Evolutionary conservation across 164 flowering plant genomes (phyloP).

Genomic region (Magnolia officinalis): DNA sequence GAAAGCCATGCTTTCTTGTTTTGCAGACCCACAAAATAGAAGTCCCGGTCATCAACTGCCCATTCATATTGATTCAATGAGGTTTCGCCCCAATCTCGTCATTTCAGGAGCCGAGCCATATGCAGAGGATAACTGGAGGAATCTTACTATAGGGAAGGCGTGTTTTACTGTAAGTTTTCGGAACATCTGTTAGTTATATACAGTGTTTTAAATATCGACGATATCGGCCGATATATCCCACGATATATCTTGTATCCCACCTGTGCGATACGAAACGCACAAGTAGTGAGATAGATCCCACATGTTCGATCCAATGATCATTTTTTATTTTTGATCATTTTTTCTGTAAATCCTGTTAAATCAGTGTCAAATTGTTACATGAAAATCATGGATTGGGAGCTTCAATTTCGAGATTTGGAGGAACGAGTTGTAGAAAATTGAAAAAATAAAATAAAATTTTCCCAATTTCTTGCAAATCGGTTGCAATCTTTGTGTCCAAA

Average conservation of each 20-base stretch:
- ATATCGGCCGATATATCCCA: background rate
- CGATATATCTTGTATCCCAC: too few relatives aligned
- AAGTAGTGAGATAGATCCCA: too few relatives aligned
- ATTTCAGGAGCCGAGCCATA: slow-evolving; percentile 74
- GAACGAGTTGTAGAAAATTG: too few relatives aligned
- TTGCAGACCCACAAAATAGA: slow-evolving; percentile 29
- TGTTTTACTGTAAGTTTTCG: slow-evolving; percentile 50
- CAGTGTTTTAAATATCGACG: background rate
- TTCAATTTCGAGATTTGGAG: too few relatives aligned
- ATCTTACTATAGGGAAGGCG: slow-evolving; percentile 52
- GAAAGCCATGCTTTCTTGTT: background rate
- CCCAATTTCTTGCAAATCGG: too few relatives aligned
- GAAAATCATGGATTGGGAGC: background rate
- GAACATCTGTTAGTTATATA: background rate
- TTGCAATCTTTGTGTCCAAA: too few relatives aligned
- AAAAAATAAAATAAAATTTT: too few relatives aligned
- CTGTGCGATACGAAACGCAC: too few relatives aligned
- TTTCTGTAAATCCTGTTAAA: too few relatives aligned
- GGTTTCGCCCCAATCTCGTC: slow-evolving; percentile 90
- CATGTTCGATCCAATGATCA: too few relatives aligned
- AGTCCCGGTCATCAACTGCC: slow-evolving; percentile 15
- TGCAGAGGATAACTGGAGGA: slow-evolving; percentile 80
- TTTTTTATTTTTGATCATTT: too few relatives aligned
- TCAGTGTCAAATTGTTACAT: too few relatives aligned
- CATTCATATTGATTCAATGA: slow-evolving; percentile 48